Evolutionary conservation across 2,329 filamentous ascomycete species (phyloP).

Genomic region (Colletotrichum acutatum): DNA sequence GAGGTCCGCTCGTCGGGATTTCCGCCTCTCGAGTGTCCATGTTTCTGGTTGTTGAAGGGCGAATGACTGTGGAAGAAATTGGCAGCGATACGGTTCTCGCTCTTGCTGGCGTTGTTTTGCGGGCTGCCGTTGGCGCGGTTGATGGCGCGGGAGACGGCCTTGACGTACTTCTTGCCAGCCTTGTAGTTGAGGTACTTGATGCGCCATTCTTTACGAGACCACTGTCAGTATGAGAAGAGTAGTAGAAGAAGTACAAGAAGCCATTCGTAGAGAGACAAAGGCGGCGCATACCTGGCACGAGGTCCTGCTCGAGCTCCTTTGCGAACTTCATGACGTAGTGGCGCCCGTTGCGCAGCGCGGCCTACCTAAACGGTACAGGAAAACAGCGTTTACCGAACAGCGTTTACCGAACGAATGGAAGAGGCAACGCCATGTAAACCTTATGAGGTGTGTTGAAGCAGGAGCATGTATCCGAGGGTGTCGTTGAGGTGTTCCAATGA

Average conservation of each 20-base stretch:
- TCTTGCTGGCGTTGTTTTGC: neutral
- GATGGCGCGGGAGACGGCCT: constrained; percentile 80
- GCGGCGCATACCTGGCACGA: constrained; percentile 75
- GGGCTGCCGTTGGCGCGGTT: constrained; percentile 57
- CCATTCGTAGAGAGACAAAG: constrained; percentile 6
- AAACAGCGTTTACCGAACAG: neutral
- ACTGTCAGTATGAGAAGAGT: neutral
- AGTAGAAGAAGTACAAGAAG: neutral
- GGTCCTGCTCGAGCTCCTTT: constrained; percentile 85
- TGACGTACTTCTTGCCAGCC: constrained; percentile 93
- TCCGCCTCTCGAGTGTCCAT: neutral
- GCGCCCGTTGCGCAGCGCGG: constrained; percentile 11
- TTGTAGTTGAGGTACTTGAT: constrained; percentile 97
- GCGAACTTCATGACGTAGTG: constrained; percentile 70
- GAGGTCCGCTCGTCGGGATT: constrained; percentile 38
- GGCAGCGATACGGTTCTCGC: constrained; percentile 14
- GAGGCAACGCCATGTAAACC: constrained; percentile 23
- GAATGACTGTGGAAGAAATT: constrained; percentile 14
- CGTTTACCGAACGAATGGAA: neutral
- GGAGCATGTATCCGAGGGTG: neutral
- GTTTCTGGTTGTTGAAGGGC: constrained; percentile 12
- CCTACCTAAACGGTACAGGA: neutral
- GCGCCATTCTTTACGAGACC: constrained; percentile 76
- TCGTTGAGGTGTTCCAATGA: neutral
- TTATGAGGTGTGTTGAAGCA: neutral